These are phyloP conservation scores for Pisolithus thermaeus DNA, from an alignment of 1,284 basidiomycete genomes.

Conservation along the genomic window DNA sequence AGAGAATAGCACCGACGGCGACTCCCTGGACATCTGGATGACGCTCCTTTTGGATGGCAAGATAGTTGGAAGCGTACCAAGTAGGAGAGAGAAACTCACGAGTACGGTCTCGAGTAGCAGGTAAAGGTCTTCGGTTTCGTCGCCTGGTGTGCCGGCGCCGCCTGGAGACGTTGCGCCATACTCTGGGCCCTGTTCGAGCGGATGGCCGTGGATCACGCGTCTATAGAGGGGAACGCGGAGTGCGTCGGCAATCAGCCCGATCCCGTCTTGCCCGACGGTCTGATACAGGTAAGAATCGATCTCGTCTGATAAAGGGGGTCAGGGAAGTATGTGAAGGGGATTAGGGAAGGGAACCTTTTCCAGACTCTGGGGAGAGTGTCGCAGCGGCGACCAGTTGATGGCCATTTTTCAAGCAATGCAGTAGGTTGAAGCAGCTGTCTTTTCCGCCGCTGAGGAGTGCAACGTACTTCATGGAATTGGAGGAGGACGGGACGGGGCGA, in stretches of 20 bases:
- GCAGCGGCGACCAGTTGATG: conserved; percentile 90
- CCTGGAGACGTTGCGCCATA: conserved; percentile 67
- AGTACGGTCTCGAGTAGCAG: conserved; percentile 75
- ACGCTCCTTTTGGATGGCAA: conserved; percentile 39
- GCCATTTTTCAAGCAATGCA: conserved; percentile 84
- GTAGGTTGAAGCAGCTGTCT: conserved; percentile 94
- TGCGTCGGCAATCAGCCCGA: conserved; percentile 82
- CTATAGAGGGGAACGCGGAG: conserved; percentile 86
- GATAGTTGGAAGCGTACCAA: conserved; percentile 1
- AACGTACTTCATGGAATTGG: conserved; percentile 78
- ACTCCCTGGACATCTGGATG: conserved; percentile 87
- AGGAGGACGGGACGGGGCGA: conserved; percentile 1
- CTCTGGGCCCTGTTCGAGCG: conserved; percentile 78
- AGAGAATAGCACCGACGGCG: conserved; percentile 94
- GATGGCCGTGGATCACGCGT: conserved; percentile 72
- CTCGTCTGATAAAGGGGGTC: conserved; percentile 65
- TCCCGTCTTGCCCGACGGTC: conserved; percentile 94
- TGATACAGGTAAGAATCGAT: conserved; percentile 99
- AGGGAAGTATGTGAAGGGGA: conserved; percentile 4
- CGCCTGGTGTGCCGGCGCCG: conserved; percentile 57
- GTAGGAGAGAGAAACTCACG: conserved; percentile 38
- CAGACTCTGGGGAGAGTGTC: conserved; percentile 77
- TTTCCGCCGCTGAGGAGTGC: conserved; percentile 96
- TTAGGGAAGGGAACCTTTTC: conserved; percentile 61
- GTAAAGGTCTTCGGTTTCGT: conserved; percentile 96